Base-by-base conservation (phyloP, 768 basidiomycete genomes). In the Saitozyma sp. region DNA sequence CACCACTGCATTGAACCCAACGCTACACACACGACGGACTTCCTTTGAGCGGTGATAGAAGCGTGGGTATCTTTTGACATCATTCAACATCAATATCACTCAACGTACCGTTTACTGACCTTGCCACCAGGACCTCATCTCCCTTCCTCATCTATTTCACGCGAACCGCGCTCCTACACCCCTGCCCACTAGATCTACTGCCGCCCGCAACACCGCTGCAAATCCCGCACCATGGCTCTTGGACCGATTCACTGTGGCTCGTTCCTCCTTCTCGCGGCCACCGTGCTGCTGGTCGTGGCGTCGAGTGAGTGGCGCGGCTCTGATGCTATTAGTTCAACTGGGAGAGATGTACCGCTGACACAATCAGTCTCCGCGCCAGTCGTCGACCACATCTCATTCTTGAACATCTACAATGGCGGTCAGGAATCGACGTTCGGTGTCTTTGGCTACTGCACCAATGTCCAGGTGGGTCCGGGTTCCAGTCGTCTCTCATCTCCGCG, bases 181-280 rank as follows among this genome's bases (percentile, higher is more conserved):
- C 2, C 29, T 29, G 2, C 29, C 29, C 29, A 29, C 2, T 29
- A 29, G 29, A 29, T 29, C 29, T 29, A 29, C 29, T 29, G 29
- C 29, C 29, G 29, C 29, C 29, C 29, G 29, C 29, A 29, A 29
- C 29, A 29, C 29, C 29, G 29, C 29, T 29, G 29, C 29, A 46
- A 46, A 11, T 13, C 45, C 45, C 13, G 13, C 45, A 46, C 11
- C 13, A 46, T 46, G 45, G 45, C 13, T 46, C 45, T 11, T 3
- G 45, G 45, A 46, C 29, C 29, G 29, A 46, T 46, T 11, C 13
- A 11, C 45, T 46, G 45, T 6, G 55, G 55, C 8, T n/a, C 55
- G 17, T 74, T 74, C 69, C 51, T 74, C 51, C 67, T 74, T 40
- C 66, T 75, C 43, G 63, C 64, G 29, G 73, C 68, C 3, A 64